Percentiles rank a stretch among this genome's conserved stretches.
Conservation (phyloP, 192 early-diverging fungal genomes). For the Backusella australiensis region DNA sequence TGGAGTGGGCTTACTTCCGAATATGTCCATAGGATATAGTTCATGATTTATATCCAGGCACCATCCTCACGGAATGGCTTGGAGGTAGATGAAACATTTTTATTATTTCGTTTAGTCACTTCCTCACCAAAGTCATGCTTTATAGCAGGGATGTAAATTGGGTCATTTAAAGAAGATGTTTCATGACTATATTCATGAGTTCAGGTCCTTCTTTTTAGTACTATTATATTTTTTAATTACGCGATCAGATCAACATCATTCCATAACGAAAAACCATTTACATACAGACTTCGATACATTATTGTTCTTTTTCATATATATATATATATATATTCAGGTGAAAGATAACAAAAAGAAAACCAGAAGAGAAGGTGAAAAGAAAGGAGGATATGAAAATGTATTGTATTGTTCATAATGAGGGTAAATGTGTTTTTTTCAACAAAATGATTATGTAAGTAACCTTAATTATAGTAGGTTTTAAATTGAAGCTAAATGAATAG, state of each 20-base stretch:
- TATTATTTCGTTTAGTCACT: neutral
- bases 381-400: neutral
- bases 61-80: neutral
- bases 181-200: neutral
- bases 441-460: neutral
- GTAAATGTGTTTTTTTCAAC: neutral
- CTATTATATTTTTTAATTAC: neutral
- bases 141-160: slow-evolving; percentile 1
- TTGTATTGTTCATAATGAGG: neutral
- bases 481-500: neutral
- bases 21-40: neutral
- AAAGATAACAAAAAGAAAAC: neutral
- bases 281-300: neutral
- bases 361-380: neutral
- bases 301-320: neutral
- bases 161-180: neutral
- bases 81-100: neutral
- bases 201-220: neutral
- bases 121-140: neutral
- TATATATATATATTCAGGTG: neutral
- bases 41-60: neutral
- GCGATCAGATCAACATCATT: neutral
- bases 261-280: neutral
- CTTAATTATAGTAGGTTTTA: neutral
- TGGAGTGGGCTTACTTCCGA: neutral